These are phyloP conservation scores for Crithidia sp. DNA, from an alignment of 208 protist species.

Conservation along the genomic window DNA sequence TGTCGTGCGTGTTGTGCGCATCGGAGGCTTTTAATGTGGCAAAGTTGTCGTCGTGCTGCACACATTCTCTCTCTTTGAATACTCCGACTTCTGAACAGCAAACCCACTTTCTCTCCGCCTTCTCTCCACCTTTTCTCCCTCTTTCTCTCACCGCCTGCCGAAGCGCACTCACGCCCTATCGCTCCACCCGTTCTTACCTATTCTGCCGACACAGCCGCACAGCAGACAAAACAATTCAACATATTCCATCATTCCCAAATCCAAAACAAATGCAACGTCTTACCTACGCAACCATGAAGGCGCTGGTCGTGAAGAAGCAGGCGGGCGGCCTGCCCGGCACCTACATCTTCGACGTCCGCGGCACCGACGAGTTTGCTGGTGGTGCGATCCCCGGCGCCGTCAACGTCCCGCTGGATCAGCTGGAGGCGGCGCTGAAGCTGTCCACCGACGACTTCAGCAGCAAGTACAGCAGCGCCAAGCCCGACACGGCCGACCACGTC, in stretches of 20 bases:
- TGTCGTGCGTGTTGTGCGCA: too few relatives aligned
- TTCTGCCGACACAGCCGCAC: background rate
- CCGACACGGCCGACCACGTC: constrained; percentile 47
- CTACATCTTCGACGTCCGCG: constrained; percentile 71
- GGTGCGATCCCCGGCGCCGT: constrained; percentile 64
- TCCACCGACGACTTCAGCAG: constrained; percentile 48
- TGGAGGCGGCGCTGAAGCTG: constrained; percentile 51
- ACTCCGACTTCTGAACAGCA: too few relatives aligned
- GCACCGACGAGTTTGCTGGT: constrained; percentile 49
- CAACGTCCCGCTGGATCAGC: constrained; percentile 67
- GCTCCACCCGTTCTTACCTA: background rate
- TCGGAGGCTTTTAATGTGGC: too few relatives aligned
- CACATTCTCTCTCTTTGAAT: too few relatives aligned
- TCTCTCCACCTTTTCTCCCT: too few relatives aligned
- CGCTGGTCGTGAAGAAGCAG: constrained; percentile 56
- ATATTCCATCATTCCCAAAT: background rate
- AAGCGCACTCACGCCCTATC: too few relatives aligned
- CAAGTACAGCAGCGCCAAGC: constrained; percentile 48
- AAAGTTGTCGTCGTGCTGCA: too few relatives aligned
- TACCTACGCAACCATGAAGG: constrained; percentile 60
- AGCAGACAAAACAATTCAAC: background rate
- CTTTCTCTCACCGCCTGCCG: too few relatives aligned
- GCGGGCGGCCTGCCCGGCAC: constrained; percentile 34
- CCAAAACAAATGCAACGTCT: constrained; percentile 48
- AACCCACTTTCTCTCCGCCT: too few relatives aligned